Percentiles rank a stretch among this genome's conserved stretches.
Conservation (phyloP, 176 grass and related monocot genomes). For the Echinochloa phyllopogon region DNA sequence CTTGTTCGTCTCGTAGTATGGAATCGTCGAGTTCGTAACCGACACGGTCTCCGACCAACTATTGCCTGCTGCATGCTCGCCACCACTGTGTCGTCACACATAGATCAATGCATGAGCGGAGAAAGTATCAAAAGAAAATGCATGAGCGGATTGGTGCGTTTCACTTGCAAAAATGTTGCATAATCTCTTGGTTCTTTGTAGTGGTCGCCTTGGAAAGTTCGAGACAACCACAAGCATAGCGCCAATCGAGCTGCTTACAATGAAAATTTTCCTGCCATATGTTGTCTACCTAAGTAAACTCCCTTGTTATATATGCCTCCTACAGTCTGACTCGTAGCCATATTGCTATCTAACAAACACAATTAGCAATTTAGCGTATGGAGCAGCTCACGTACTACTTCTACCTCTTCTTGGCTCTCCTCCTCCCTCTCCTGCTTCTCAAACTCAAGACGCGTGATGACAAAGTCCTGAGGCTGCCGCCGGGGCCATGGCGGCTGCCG, state of each 20-base stretch:
- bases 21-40: no score
- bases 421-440: slow-evolving; percentile 15
- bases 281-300: background rate
- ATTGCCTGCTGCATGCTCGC: no score
- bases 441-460: background rate
- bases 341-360: background rate
- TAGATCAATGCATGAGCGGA: background rate
- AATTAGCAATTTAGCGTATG: background rate
- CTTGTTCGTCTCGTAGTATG: no score
- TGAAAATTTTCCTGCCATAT: background rate
- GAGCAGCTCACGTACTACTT: slow-evolving; percentile 5
- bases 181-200: background rate
- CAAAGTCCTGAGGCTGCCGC: slow-evolving; percentile 27
- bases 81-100: background rate
- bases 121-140: background rate
- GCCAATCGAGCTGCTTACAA: background rate
- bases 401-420: slow-evolving; percentile 20
- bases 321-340: background rate
- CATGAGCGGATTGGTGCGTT: background rate
- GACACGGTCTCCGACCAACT: no score
- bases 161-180: background rate
- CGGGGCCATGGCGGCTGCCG: slow-evolving; percentile 42
- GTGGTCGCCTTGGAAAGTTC: background rate
- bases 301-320: background rate
- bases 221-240: background rate